Evolutionary conservation across 352 stramenopile species (phyloP), one percentile per base, ranked within the genome.

Genomic region (Pythium aquatile): DNA sequence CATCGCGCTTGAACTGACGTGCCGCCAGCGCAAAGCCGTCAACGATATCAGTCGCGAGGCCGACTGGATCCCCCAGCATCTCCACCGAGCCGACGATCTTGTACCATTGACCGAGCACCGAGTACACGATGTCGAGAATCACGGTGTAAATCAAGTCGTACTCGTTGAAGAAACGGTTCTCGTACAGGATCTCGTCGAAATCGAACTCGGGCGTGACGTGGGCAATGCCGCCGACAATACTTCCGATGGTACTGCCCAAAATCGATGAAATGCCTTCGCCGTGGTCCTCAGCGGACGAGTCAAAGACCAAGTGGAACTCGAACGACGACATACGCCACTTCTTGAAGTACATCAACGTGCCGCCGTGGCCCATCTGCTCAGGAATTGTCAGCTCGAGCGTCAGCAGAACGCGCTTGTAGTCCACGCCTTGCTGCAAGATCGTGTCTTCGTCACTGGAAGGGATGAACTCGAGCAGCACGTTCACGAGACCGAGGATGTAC

Each of bases 21-120:
- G 71, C 83, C 11, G 85, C 85, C 13, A 94, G 53, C 29, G 85
- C 84, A 66, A 96, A 94, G 11, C 87, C 87, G 63, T 96, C 84
- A 9, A 91, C 82, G 77, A 94, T 91, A 72, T 96, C 87, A 0
- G 82, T 92, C 9, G 87, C 81, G 16, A 96, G 79, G 0, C 87
- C 87, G 32, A 96, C 78, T 7, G 87, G 87, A 63, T 96, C 87
- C 16, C 87, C 87, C 13, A 96, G 68, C 63, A 96, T 69, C 65
- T 96, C 87, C 2, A 96, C 82, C 62, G 83, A 93, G 37, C 87
- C 87, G 24, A 96, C 87, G 29, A 96, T 91, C 65, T 93, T 94
- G 72, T 96, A 96, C 87, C 87, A 96, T 65, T 96, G 87, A 0
- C 84, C 75, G 28, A 96, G 65, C 9, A 94, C 83, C 5, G 76